Evolutionary conservation across 129 eudicot species (phyloP).

Genomic region (Silybum marianum): DNA sequence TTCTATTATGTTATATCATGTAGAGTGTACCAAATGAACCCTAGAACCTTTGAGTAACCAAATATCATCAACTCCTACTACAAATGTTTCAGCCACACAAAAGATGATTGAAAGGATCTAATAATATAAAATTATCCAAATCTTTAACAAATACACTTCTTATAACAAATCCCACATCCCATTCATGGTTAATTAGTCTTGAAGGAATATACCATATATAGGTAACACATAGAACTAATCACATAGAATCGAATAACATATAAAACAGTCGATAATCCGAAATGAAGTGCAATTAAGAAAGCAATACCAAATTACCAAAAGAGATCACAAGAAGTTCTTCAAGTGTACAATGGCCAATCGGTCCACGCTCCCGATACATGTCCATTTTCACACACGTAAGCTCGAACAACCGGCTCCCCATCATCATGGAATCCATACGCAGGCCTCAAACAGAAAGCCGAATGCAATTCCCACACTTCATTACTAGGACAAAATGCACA

Average conservation of each 20-base stretch:
- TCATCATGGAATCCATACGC: slow-evolving; percentile 92
- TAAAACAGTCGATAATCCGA: slow-evolving; percentile 4
- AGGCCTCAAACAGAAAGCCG: slow-evolving; percentile 90
- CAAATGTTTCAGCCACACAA: not conserved
- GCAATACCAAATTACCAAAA: slow-evolving; percentile 20
- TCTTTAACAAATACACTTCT: not conserved
- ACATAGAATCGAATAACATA: slow-evolving; percentile 17
- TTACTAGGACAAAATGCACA: slow-evolving; percentile 76
- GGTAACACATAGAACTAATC: not conserved
- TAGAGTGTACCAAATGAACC: too few species aligned
- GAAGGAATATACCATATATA: not conserved
- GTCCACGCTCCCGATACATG: slow-evolving; percentile 99
- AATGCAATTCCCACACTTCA: slow-evolving; percentile 87
- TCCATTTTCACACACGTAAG: slow-evolving; percentile 95
- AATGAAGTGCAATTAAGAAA: slow-evolving; percentile 5
- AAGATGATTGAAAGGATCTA: not conserved
- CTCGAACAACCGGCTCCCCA: slow-evolving; percentile 94
- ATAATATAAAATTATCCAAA: not conserved
- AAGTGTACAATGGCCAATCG: slow-evolving; percentile 84
- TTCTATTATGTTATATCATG: too few species aligned
- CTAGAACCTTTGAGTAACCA: too few species aligned
- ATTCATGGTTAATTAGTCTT: not conserved
- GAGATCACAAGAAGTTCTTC: slow-evolving; percentile 15
- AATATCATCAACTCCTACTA: not conserved
- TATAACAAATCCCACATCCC: not conserved